Percentiles rank a stretch among this genome's conserved stretches.
Evolutionary conservation across 106 monocot genomes (phyloP).

Genomic region (Acorus calamus): DNA sequence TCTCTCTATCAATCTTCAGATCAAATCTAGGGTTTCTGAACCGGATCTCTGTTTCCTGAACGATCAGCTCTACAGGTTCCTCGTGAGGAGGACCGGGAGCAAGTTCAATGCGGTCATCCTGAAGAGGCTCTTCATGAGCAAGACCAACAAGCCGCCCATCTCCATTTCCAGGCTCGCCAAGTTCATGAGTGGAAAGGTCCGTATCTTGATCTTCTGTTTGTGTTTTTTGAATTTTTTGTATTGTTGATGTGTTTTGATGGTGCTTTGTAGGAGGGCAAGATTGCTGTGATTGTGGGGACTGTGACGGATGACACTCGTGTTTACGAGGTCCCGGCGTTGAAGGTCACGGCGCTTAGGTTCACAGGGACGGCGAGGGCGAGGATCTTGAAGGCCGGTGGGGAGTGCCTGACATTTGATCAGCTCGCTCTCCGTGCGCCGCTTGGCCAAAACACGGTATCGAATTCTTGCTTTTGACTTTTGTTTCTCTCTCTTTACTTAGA

Average conservation of each 20-base stretch:
- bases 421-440: conserved; percentile 39
- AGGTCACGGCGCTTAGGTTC: conserved; percentile 40
- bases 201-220: not conserved
- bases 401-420: conserved; percentile 54
- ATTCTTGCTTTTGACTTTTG: too few species aligned
- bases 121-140: conserved; percentile 90
- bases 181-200: conserved; percentile 34
- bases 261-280: conserved; percentile 21
- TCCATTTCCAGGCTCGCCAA: conserved; percentile 52
- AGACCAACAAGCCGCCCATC: conserved; percentile 68
- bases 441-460: conserved; percentile 43
- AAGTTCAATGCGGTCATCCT: conserved; percentile 66
- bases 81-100: conserved; percentile 50
- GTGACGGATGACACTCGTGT: conserved; percentile 40
- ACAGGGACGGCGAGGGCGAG: conserved; percentile 39
- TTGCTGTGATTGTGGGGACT: conserved; percentile 37
- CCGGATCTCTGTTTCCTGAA: not conserved
- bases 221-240: not conserved
- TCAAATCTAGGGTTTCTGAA: too few species aligned
- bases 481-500: too few species aligned
- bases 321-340: conserved; percentile 33
- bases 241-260: not conserved
- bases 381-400: conserved; percentile 45
- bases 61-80: conserved; percentile 37
- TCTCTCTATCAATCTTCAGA: too few species aligned